Evolutionary conservation across 2,329 filamentous ascomycete species (phyloP), one percentile per base, ranked within the genome.

Genomic region (Penicillium polonicum): DNA sequence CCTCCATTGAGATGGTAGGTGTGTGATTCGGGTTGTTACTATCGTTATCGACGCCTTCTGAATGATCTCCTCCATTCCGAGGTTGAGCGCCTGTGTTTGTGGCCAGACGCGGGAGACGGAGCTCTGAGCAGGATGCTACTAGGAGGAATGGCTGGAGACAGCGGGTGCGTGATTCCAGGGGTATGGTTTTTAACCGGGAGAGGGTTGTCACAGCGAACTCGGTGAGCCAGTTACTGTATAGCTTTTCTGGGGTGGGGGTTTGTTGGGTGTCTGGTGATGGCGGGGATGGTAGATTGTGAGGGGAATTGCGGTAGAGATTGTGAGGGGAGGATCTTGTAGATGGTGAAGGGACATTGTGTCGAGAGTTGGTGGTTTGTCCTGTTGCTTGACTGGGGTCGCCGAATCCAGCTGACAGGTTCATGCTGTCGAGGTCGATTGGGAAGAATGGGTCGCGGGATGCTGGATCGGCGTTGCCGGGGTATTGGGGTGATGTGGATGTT

Each of bases 121-220:
- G 74, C 61, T 84, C 82, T 48, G 79, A 81, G 10, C 77, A 78
- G 15, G 78, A 75, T 1, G 79, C 77, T 21, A 83, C 78, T 4
- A 84, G 74, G 21, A 84, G 66, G 52, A 84, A 78, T 2, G 81
- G 82, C 60, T 84, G 81, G 12, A 83, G 76, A 55, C 80, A 82
- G 60, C 80, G 76, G 1, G 82, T 83, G 46, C 81, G 80, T 17
- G 82, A 84, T 52, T 80, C 79, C 5, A 80, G 70, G 0, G 82
- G 79, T 10, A 85, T 74, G 3, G 77, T 74, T 61, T 80, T 79
- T 13, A 84, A 72, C 31, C 77, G 74, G 25, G 76, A 74, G 44
- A 84, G 74, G 36, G 79, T 82, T 60, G 80, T 80, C 54, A 82
- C 68, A 8, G 82, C 79, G 53, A 83, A 79, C 29, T 78, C 76